phyloP scores from a whole-genome alignment of 176 grass and related monocot genomes.

The Pharus latifolius region DNA sequence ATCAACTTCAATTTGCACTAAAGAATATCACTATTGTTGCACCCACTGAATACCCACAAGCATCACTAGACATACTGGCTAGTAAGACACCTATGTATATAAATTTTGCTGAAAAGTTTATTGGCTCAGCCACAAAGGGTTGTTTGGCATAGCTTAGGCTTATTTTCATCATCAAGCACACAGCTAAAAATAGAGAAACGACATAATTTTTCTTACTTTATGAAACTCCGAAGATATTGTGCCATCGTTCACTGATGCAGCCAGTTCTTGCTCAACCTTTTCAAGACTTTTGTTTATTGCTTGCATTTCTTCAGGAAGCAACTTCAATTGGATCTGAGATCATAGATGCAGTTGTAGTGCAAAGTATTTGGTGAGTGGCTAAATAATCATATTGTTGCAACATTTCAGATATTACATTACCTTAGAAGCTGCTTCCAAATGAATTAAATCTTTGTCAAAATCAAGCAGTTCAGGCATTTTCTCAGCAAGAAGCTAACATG shows the following conservation, averaged over 20 bases:
- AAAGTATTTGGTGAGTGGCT: slow-evolving; percentile 29
- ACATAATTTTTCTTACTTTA: slow-evolving; percentile 34
- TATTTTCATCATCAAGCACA: not conserved
- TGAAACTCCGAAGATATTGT: slow-evolving; percentile 59
- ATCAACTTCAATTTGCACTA: slow-evolving; percentile 6
- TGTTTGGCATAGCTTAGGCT: not conserved
- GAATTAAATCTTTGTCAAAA: slow-evolving; percentile 96
- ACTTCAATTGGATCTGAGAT: slow-evolving; percentile 83
- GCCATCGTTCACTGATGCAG: slow-evolving; percentile 75
- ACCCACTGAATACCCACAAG: not conserved
- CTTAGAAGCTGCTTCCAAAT: slow-evolving; percentile 98
- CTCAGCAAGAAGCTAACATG: slow-evolving; percentile 73
- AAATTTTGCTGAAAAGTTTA: no score
- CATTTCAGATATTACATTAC: slow-evolving; percentile 24
- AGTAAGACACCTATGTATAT: no score
- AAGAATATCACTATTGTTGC: not conserved
- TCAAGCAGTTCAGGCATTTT: slow-evolving; percentile 95
- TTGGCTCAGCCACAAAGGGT: not conserved
- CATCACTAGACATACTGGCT: not conserved
- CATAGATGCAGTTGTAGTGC: slow-evolving; percentile 3
- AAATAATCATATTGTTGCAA: slow-evolving; percentile 1
- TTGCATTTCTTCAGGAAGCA: slow-evolving; percentile 96
- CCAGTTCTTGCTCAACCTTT: slow-evolving; percentile 92
- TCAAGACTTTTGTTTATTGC: slow-evolving; percentile 96
- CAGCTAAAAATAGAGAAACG: slow-evolving; percentile 14